These are phyloP conservation scores for Amaranthus cruentus DNA, from an alignment of 148 eudicot species.

Conservation along the genomic window DNA sequence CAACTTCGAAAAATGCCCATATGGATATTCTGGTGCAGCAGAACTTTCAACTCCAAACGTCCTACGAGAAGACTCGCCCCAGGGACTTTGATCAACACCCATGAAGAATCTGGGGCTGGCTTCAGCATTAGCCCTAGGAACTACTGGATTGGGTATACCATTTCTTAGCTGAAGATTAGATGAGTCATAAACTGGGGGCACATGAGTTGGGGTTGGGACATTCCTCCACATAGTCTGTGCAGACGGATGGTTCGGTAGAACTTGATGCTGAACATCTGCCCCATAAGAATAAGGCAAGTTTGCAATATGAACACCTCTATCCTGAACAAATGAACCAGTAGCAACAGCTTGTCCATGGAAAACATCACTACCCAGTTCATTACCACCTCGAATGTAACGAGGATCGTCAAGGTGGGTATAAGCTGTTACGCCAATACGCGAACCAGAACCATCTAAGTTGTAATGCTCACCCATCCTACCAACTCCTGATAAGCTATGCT, in stretches of 20 bases:
- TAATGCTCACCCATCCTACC: conserved; percentile 60
- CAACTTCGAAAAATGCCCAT: conserved; percentile 34
- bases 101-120: conserved; percentile 45
- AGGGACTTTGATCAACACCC: conserved; percentile 58
- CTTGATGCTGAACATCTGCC: conserved; percentile 47
- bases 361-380: conserved; percentile 52
- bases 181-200: conserved; percentile 43
- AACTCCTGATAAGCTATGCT: conserved; percentile 45
- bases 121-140: conserved; percentile 44
- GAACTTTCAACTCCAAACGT: conserved; percentile 46
- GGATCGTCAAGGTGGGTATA: conserved; percentile 56
- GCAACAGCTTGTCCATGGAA: conserved; percentile 48
- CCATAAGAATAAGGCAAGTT: conserved; percentile 61
- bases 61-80: conserved; percentile 57
- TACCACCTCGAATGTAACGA: conserved; percentile 43
- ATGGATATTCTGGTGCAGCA: conserved; percentile 41
- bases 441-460: conserved; percentile 41
- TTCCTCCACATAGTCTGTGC: conserved; percentile 55
- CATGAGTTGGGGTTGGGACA: conserved; percentile 42
- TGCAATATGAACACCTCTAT: conserved; percentile 42
- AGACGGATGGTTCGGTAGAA: conserved; percentile 47
- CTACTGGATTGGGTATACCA: conserved; percentile 37
- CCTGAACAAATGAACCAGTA: conserved; percentile 54
- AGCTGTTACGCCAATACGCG: conserved; percentile 32
- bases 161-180: conserved; percentile 47